Evolutionary conservation across 768 basidiomycete genomes (phyloP), one percentile per base, ranked within the genome.

Genomic region (Agrocybe chaxingu): DNA sequence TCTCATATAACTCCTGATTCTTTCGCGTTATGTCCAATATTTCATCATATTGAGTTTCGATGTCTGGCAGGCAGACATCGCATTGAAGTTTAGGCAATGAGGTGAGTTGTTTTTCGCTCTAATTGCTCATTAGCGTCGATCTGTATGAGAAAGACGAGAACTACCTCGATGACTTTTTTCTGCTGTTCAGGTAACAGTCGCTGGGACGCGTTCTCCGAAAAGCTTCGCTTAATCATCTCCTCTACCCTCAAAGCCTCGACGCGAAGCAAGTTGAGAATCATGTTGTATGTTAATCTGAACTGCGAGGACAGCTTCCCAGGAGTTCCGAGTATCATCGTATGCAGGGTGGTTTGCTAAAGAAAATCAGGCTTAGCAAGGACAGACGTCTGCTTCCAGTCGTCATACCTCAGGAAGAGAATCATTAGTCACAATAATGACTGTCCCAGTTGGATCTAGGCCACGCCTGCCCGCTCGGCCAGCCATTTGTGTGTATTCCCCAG

Each of bases 181-280:
- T 98, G 93, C 54, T 98, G 92, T 48, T 96, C 93, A 3, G 97
- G 97, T 30, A 98, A 72, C 39, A 98, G 72, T 35, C 87, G 78
- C 62, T 99, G 97, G 0, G 97, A 89, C 1, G 93, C 86, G 63
- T 98, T 98, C 72, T 99, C 97, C 12, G 97, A 98, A 69, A 99
- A 99, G 65, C 92, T 94, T 35, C 97, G 80, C 67, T 98, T 98
- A 64, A 99, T 98, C 97, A 99, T 99, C 69, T 99, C 97, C 63
- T 99, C 97, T 12, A 98, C 96, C 52, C 85, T 78, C 42, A 99
- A 75, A 0, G 97, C 95, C 63, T 99, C 97, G 8, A 99, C 97
- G 13, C 97, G 85, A 8, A 99, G 78, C 35, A 99, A 72, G 63
- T 99, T 99, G 53, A 99, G 70, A 54, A 99, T 98, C 97, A 99